Percentiles rank a stretch among this genome's conserved stretches.
Conservation (phyloP, 2,329 filamentous ascomycete genomes). For the Colletotrichum musicola region DNA sequence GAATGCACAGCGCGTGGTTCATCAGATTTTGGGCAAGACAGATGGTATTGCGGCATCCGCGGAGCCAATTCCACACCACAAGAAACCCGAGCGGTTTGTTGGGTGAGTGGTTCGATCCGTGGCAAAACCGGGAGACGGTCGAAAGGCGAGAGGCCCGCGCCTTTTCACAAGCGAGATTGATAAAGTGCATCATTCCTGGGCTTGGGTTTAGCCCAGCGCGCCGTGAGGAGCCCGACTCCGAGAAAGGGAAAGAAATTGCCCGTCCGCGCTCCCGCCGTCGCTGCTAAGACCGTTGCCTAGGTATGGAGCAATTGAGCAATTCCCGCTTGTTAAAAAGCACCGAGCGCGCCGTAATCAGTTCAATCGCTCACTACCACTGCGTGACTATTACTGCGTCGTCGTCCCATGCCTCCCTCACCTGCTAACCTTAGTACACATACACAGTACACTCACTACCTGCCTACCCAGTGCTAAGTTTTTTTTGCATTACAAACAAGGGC, state of each 20-base stretch:
- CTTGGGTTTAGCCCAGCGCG: slow-evolving; percentile 12
- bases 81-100: no score
- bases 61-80: neutral
- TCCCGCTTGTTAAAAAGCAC: slow-evolving; percentile 13
- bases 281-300: slow-evolving; percentile 30
- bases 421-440: neutral
- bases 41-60: neutral
- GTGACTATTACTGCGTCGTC: neutral
- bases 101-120: slow-evolving; percentile 34
- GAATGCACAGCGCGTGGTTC: neutral
- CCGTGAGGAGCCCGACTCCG: slow-evolving; percentile 11
- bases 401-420: neutral
- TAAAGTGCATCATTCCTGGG: slow-evolving; percentile 39
- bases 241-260: slow-evolving; percentile 18
- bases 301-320: neutral
- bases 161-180: slow-evolving; percentile 40
- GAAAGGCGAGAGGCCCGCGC: slow-evolving; percentile 38
- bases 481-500: slow-evolving; percentile 35
- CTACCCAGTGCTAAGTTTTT: slow-evolving; percentile 3
- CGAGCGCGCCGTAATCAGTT: neutral
- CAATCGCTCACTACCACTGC: neutral
- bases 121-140: slow-evolving; percentile 39
- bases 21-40: neutral
- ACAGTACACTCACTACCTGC: neutral
- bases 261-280: slow-evolving; percentile 28